These are phyloP conservation scores for Paxillus involutus DNA, from an alignment of 768 basidiomycete species.

Conservation along the genomic window DNA sequence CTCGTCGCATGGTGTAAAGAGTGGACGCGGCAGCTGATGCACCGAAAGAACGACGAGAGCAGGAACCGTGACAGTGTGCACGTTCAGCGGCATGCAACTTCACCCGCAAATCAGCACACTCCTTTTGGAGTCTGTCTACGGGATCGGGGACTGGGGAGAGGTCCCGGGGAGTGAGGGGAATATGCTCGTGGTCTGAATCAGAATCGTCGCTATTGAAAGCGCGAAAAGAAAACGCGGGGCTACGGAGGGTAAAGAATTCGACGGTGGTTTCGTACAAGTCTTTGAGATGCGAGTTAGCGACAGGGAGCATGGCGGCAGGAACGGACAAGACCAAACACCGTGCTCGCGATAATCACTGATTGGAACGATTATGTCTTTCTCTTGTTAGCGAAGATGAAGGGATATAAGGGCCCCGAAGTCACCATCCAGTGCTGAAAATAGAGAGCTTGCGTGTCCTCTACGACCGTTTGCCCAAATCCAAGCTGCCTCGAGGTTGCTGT, in stretches of 20 bases:
- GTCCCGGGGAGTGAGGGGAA: conserved; percentile 29
- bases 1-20: conserved; percentile 45
- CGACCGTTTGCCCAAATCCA: not conserved
- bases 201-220: conserved; percentile 26
- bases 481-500: conserved; percentile 13
- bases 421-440: conserved; percentile 7
- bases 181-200: conserved; percentile 25
- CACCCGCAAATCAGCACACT: conserved; percentile 46
- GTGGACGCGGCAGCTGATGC: conserved; percentile 44
- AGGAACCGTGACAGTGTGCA: conserved; percentile 30
- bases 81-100: conserved; percentile 39
- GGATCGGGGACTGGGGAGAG: conserved; percentile 42
- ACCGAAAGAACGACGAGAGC: conserved; percentile 31
- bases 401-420: conserved; percentile 4
- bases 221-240: conserved; percentile 33
- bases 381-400: conserved; percentile 7
- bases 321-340: conserved; percentile 38
- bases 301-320: conserved; percentile 41
- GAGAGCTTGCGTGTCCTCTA: conserved; percentile 20
- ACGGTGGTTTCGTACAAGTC: conserved; percentile 53
- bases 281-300: conserved; percentile 47
- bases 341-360: conserved; percentile 38
- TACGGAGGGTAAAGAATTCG: conserved; percentile 56
- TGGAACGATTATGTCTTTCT: conserved; percentile 9
- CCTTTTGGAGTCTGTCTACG: conserved; percentile 36